Conservation (phyloP, 2,329 filamentous ascomycete genomes). For the Thielaviopsis musarum region DNA sequence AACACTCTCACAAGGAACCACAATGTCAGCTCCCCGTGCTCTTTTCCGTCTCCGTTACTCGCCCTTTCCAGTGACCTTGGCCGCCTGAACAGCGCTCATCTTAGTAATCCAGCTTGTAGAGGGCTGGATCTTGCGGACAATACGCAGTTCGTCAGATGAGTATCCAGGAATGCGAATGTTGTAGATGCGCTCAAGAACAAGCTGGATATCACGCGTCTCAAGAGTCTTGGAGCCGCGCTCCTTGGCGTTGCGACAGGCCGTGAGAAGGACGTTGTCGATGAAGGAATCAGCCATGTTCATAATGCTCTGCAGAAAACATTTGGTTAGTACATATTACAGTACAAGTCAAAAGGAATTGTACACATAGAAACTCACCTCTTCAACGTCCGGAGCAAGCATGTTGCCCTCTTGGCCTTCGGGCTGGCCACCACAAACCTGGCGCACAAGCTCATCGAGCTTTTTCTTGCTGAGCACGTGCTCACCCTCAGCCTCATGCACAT, state of each 20-base stretch:
- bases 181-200: slow-evolving; percentile 69
- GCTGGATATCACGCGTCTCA: slow-evolving; percentile 73
- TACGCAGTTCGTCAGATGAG: slow-evolving; percentile 83
- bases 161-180: slow-evolving; percentile 91
- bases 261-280: slow-evolving; percentile 75
- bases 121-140: slow-evolving; percentile 83
- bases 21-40: slow-evolving; percentile 31
- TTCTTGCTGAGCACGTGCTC: slow-evolving; percentile 94
- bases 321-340: not conserved
- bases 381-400: slow-evolving; percentile 74
- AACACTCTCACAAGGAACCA: not conserved
- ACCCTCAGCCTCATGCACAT: slow-evolving; percentile 78
- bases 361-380: slow-evolving; percentile 51
- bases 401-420: slow-evolving; percentile 58
- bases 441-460: slow-evolving; percentile 86
- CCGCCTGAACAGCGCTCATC: slow-evolving; percentile 90
- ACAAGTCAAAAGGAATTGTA: not conserved
- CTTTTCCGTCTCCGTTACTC: slow-evolving; percentile 43
- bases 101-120: slow-evolving; percentile 83
- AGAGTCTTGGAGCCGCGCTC: slow-evolving; percentile 79
- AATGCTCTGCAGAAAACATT: slow-evolving; percentile 43
- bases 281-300: slow-evolving; percentile 86
- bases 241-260: slow-evolving; percentile 82
- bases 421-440: slow-evolving; percentile 75
- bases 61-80: slow-evolving; percentile 57